Conservation (phyloP, 495 filamentous ascomycete species). For the Chaetomium tenue region DNA sequence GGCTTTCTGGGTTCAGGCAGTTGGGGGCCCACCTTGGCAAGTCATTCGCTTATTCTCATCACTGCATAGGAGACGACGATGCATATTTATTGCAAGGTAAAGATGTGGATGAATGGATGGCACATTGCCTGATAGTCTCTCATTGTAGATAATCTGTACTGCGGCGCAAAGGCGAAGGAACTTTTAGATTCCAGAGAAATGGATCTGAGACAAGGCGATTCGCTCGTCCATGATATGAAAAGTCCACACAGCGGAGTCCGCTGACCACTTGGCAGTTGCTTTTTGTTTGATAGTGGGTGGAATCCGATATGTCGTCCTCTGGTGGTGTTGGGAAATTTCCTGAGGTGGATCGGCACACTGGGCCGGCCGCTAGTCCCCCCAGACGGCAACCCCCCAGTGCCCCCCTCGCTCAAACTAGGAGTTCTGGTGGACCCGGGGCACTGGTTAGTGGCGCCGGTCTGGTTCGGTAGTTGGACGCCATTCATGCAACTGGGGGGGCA, state of each 20-base stretch:
- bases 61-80: too few relatives aligned
- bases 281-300: neutral
- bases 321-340: neutral
- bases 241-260: neutral
- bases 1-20: neutral
- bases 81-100: neutral
- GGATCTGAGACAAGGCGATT: neutral
- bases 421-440: conserved; percentile 1
- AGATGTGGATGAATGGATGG: neutral
- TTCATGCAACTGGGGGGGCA: neutral
- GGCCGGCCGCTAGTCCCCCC: neutral
- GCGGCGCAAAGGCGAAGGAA: neutral
- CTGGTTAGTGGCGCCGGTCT: neutral
- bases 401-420: too few relatives aligned
- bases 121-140: neutral
- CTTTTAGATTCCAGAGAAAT: neutral
- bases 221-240: neutral
- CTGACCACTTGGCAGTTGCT: neutral
- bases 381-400: too few relatives aligned
- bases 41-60: too few relatives aligned
- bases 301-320: neutral
- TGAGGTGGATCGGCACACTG: neutral
- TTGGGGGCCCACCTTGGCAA: neutral
- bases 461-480: neutral
- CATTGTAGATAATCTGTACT: neutral